These are phyloP conservation scores for Tephrocybe sp. DNA, from an alignment of 768 basidiomycete species.

Conservation along the genomic window DNA sequence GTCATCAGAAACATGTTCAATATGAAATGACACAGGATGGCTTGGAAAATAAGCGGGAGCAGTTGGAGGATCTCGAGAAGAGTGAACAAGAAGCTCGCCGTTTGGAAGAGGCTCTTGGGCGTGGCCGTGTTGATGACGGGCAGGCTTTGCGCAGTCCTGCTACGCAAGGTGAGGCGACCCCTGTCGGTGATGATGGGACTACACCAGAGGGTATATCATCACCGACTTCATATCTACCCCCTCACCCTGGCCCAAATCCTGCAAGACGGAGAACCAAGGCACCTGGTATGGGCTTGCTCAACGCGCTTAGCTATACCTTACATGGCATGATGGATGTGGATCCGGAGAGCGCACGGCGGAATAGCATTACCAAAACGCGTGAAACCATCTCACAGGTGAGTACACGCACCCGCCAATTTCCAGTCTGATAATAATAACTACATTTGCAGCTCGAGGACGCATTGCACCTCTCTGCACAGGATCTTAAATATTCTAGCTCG, in stretches of 20 bases:
- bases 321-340: constrained; percentile 99
- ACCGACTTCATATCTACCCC: constrained; percentile 55
- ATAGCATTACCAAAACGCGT: constrained; percentile 89
- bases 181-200: constrained; percentile 22
- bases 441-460: constrained; percentile 34
- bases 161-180: constrained; percentile 24
- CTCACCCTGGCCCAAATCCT: constrained; percentile 79
- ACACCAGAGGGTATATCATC: constrained; percentile 36
- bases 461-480: constrained; percentile 85
- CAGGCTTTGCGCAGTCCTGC: constrained; percentile 21
- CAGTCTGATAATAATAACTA: too few relatives aligned
- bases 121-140: constrained; percentile 39
- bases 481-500: constrained; percentile 93
- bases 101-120: constrained; percentile 81
- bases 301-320: constrained; percentile 89
- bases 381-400: constrained; percentile 92
- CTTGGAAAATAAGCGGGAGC: constrained; percentile 79
- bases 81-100: constrained; percentile 89
- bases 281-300: constrained; percentile 84
- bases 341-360: constrained; percentile 92
- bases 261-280: constrained; percentile 51
- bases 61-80: constrained; percentile 86
- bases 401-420: too few relatives aligned
- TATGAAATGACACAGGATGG: constrained; percentile 95
- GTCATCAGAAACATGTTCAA: constrained; percentile 97